Evolutionary conservation across 2,329 filamentous ascomycete genomes (phyloP).

Genomic region (Sclerotinia sclerotiorum): DNA sequence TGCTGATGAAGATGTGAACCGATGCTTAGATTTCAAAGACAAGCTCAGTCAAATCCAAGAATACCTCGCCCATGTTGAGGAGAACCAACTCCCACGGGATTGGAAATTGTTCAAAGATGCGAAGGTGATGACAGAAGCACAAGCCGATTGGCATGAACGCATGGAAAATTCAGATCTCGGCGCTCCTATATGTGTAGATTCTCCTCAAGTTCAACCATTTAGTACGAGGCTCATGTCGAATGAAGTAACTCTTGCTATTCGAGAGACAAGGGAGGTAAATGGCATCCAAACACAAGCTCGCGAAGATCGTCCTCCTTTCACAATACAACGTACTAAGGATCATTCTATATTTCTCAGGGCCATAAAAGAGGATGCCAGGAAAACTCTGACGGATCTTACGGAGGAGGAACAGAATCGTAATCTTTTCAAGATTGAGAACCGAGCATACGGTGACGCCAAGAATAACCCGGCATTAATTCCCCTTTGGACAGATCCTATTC

Average conservation of each 20-base stretch:
- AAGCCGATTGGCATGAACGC: constrained; percentile 31
- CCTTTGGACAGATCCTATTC: constrained; percentile 34
- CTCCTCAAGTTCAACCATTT: constrained; percentile 22
- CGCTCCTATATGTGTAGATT: constrained; percentile 20
- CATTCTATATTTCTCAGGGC: constrained; percentile 30
- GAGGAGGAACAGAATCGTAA: constrained; percentile 29
- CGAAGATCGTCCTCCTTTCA: constrained; percentile 34
- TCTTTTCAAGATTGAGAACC: constrained; percentile 31
- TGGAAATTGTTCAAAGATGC: constrained; percentile 29
- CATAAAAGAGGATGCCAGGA: constrained; percentile 27
- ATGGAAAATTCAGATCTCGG: constrained; percentile 10
- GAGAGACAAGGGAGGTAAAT: constrained; percentile 23
- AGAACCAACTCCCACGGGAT: constrained; percentile 17
- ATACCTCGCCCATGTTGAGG: constrained; percentile 29
- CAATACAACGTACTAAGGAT: constrained; percentile 27
- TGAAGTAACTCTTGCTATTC: constrained; percentile 20
- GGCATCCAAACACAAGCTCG: constrained; percentile 30
- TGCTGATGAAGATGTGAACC: constrained; percentile 49
- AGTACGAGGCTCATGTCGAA: constrained; percentile 30
- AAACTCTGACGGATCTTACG: constrained; percentile 24
- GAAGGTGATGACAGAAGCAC: constrained; percentile 31
- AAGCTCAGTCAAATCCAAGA: constrained; percentile 40
- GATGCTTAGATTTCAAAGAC: constrained; percentile 44
- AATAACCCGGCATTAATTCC: constrained; percentile 34
- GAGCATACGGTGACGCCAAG: constrained; percentile 33